Evolutionary conservation across 2,329 filamentous ascomycete genomes (phyloP), one percentile per base, ranked within the genome.

Genomic region (Rhinocladiella similis): DNA sequence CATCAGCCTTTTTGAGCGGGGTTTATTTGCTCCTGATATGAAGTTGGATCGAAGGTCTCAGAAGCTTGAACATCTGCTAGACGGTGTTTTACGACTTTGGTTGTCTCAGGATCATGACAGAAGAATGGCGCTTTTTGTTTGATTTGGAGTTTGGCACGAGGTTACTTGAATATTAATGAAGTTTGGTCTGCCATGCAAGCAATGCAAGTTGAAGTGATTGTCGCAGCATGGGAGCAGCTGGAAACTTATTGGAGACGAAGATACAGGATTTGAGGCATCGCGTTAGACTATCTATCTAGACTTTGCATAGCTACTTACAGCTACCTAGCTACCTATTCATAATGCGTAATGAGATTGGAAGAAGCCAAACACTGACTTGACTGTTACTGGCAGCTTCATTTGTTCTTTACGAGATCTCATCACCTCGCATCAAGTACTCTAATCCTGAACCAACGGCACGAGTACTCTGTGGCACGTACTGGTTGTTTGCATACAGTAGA

Each of bases 11-110:
- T 13, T 42, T 57, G 27, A 62, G 47, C 18, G 63, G 58, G 16
- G 25, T 51, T 27, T 57, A 56, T 53, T 50, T 65, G 43, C 47
- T 63, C 10, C 47, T 29, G 42, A 43, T 57, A 48, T 57, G 53
- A 46, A n/a, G 25, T n/a, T 13, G 13, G 45, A 13, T 39, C 33
- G 36, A 50, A n/a, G 27, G 14, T 16, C 39, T 39, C 18, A 41
- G 16, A 36, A 19, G 25, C 20, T 25, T 29, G 22, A 25, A 38
- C 42, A 46, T 33, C 35, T 20, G 39, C 47, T 53, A 47, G 41
- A 46, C 50, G 22, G 35, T 13, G 20, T 43, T 16, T 14, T 38
- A 38, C 12, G 33, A 27, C 13, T 41, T 25, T 36, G 42, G n/a
- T 25, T 41, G 33, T 47, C 36, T 38, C 41, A 48, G 57, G 45